Conservation (phyloP, 2,329 filamentous ascomycete genomes). For the Penicillium sp. region DNA sequence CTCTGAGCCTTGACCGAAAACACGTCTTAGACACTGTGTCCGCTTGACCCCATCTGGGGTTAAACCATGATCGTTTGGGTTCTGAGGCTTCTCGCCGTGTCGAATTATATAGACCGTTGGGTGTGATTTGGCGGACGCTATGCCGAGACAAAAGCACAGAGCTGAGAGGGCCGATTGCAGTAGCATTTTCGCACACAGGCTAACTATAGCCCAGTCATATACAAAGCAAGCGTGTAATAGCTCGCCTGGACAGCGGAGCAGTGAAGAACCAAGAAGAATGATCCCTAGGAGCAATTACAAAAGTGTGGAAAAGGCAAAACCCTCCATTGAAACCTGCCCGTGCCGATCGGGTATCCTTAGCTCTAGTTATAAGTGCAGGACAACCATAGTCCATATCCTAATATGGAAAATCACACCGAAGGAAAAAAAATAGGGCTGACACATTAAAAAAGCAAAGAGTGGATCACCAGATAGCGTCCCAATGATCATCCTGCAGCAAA, state of each 20-base stretch:
- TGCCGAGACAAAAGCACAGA: neutral
- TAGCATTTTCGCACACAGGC: conserved; percentile 4
- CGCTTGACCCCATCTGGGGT: conserved; percentile 26
- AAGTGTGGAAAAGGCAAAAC: neutral
- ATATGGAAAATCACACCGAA: neutral
- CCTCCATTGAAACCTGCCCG: neutral
- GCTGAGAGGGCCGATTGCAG: neutral
- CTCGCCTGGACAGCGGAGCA: neutral
- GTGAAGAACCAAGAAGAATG: neutral
- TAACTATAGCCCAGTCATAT: neutral
- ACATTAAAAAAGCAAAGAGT: conserved; percentile 2
- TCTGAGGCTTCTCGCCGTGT: conserved; percentile 30
- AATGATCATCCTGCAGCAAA: conserved; percentile 6
- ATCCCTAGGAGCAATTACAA: too few relatives aligned
- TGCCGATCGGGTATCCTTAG: neutral
- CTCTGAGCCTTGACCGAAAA: conserved; percentile 25
- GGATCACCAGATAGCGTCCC: conserved; percentile 11
- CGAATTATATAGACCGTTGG: conserved; percentile 33
- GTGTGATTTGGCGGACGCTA: conserved; percentile 5
- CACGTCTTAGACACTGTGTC: conserved; percentile 28
- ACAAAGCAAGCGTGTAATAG: neutral
- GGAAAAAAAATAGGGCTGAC: neutral
- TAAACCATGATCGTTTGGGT: conserved; percentile 25
- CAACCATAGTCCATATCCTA: neutral
- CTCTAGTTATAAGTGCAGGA: neutral